Evolutionary conservation across 257 asterid genomes (phyloP).

Genomic region (Ballota nigra): DNA sequence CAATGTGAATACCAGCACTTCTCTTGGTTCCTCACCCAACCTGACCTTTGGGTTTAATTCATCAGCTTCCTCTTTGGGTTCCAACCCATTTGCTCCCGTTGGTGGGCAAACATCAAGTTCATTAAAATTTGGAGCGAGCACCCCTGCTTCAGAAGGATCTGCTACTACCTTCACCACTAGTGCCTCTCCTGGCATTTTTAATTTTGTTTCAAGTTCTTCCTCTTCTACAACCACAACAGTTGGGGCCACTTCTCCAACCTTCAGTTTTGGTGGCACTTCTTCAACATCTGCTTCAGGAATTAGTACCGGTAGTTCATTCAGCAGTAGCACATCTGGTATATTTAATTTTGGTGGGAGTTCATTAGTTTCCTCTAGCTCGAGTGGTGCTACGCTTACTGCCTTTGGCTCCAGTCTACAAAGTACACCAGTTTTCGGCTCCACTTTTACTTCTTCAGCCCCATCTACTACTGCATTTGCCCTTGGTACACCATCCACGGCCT

Average conservation of each 20-base stretch:
- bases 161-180: constrained; percentile 35
- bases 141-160: constrained; percentile 17
- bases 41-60: constrained; percentile 37
- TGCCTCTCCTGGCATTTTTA: constrained; percentile 34
- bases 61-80: constrained; percentile 40
- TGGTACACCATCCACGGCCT: constrained; percentile 43
- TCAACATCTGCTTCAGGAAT: constrained; percentile 24
- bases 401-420: constrained; percentile 45
- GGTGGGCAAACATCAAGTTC: constrained; percentile 32
- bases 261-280: constrained; percentile 25
- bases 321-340: constrained; percentile 27
- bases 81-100: constrained; percentile 30
- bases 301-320: constrained; percentile 20
- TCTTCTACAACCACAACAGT: constrained; percentile 24
- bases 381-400: constrained; percentile 26
- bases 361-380: constrained; percentile 43
- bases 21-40: constrained; percentile 33
- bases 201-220: constrained; percentile 39
- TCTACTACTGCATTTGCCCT: constrained; percentile 17
- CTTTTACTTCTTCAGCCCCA: constrained; percentile 32
- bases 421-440: constrained; percentile 39
- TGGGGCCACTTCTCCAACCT: constrained; percentile 23
- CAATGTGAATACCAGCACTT: constrained; percentile 13
- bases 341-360: constrained; percentile 43
- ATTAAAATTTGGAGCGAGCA: constrained; percentile 35